These are phyloP conservation scores for Paecilomyces formosus DNA, from an alignment of 2,329 filamentous ascomycete genomes.

Conservation along the genomic window DNA sequence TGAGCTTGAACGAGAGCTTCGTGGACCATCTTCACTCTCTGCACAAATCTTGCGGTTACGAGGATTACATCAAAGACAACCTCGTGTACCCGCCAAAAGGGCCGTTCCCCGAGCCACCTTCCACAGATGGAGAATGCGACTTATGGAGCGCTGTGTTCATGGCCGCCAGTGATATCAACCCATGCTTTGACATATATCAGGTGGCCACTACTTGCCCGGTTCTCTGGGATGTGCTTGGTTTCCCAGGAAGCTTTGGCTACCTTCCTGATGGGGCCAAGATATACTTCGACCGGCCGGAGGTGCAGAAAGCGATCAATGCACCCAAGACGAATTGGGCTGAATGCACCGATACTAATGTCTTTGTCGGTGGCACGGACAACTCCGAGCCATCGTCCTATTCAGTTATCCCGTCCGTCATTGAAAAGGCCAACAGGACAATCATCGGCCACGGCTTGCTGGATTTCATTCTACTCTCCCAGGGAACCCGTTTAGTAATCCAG, in stretches of 20 bases:
- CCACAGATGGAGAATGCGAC: conserved; percentile 44
- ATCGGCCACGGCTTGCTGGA: conserved; percentile 67
- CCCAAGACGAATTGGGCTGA: conserved; percentile 20
- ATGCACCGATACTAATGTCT: conserved; percentile 37
- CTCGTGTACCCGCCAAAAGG: conserved; percentile 45
- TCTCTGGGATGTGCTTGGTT: conserved; percentile 61
- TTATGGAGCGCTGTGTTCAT: conserved; percentile 50
- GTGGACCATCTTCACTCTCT: conserved; percentile 31
- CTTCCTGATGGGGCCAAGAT: conserved; percentile 53
- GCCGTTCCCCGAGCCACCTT: conserved; percentile 7
- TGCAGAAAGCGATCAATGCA: conserved; percentile 62
- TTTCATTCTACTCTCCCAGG: conserved; percentile 60
- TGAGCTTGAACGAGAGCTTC: conserved; percentile 40
- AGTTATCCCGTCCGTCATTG: conserved; percentile 34
- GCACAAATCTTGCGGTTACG: conserved; percentile 41
- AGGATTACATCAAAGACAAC: conserved; percentile 39
- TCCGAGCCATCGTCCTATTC: conserved; percentile 47
- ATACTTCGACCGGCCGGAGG: conserved; percentile 65
- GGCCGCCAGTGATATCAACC: conserved; percentile 55
- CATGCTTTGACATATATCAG: conserved; percentile 73
- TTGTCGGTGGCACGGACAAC: conserved; percentile 35
- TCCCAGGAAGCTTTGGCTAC: conserved; percentile 49
- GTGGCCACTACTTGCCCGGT: conserved; percentile 65
- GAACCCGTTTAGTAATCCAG: conserved; percentile 64
- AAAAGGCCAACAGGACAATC: conserved; percentile 60